Evolutionary conservation across 192 early-diverging fungal species (phyloP), one percentile per base, ranked within the genome.

Genomic region (Gaertneriomyces semiglobifer): DNA sequence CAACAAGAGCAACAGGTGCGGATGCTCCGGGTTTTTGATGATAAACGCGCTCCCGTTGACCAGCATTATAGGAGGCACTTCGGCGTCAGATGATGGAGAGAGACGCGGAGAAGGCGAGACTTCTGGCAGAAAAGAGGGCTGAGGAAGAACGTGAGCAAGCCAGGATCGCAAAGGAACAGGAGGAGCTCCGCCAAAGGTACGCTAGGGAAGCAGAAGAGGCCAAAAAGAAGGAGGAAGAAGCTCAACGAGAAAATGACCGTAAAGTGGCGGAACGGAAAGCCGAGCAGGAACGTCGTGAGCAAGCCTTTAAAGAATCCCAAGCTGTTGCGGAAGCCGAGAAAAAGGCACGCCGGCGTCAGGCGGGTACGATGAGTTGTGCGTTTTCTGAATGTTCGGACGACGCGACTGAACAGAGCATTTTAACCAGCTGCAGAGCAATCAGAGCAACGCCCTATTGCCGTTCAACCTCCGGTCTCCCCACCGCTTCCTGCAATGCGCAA

Each of bases 121-220:
- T 42, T 43, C 7, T 53, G 5, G 72, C 65, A 11, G 38, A 58
- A 51, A 42, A 61, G 42, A 63, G 57, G 50, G 67, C 33, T 2
- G 75, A 76, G 47, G 75, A 76, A 60, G 61, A 33, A 38, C 18
- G 59, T 8, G 75, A 76, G 62, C 73, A 76, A 43, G 70, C 60
- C 7, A 65, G 72, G n/a, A 46, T 76, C 7, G 47, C 44, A 14
- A 73, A 68, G 18, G 75, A 76, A 57, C 73, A 76, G 47, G 75
- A 76, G 42, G 42, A 57, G 3, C 42, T 76, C 53, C n/a, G 68
- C 19, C 50, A 46, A 10, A 63, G 57, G 46, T 76, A 76, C 59
- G 68, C 65, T n/a, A 25, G 66, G 39, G 75, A 76, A 39, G 42
- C 55, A 10, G 75, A 77, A 39, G 75, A 76, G 57, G 66, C 54